Evolutionary conservation across 768 basidiomycete species (phyloP).

Genomic region (Termitomyces sp.): DNA sequence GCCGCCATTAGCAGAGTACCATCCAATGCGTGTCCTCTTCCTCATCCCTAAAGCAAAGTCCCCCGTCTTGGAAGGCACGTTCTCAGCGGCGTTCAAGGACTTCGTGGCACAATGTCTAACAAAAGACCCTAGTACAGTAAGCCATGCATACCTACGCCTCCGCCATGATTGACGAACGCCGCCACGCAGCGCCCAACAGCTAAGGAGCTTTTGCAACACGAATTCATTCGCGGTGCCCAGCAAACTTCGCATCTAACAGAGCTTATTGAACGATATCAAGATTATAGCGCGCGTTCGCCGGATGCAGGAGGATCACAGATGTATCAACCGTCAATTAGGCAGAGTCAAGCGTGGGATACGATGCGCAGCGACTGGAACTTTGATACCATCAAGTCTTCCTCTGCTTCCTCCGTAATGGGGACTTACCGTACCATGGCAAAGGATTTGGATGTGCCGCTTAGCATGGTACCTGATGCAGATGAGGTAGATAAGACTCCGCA

Average conservation of each 20-base stretch:
- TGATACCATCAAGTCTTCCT: conserved; percentile 71
- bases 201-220: conserved; percentile 88
- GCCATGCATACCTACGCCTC: conserved; percentile 14
- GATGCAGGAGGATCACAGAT: conserved; percentile 48
- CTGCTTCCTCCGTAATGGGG: conserved; percentile 68
- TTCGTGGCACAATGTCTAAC: conserved; percentile 88
- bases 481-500: conserved; percentile 50
- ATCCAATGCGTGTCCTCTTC: conserved; percentile 98
- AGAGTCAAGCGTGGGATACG: conserved; percentile 69
- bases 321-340: conserved; percentile 53
- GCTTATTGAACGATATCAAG: conserved; percentile 83
- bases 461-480: conserved; percentile 43
- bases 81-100: conserved; percentile 85
- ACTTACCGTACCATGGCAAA: conserved; percentile 69
- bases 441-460: conserved; percentile 51
- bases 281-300: conserved; percentile 61
- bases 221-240: conserved; percentile 81
- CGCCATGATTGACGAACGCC: conserved; percentile 8
- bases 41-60: conserved; percentile 96
- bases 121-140: conserved; percentile 80
- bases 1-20: conserved; percentile 94
- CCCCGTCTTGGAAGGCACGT: conserved; percentile 82
- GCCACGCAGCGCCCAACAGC: conserved; percentile 74
- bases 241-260: conserved; percentile 83
- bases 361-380: conserved; percentile 96